Conservation (phyloP, 768 basidiomycete species). For the Leccinellum rugosiceps region DNA sequence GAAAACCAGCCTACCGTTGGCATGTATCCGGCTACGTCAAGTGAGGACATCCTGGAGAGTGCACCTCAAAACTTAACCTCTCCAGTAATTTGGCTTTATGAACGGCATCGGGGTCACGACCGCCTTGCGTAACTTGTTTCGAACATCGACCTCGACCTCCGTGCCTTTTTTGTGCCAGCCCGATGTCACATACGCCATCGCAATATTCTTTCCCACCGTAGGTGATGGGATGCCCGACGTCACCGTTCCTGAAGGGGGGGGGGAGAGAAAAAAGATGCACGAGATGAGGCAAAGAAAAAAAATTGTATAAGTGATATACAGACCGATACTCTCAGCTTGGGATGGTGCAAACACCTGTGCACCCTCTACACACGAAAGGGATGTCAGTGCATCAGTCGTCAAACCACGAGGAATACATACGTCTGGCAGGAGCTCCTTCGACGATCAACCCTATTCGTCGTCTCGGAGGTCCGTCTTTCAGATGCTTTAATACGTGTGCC, state of each 20-base stretch:
- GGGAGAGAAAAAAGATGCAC: conserved; percentile 19
- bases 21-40: background rate
- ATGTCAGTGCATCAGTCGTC: background rate
- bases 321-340: conserved; percentile 59
- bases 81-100: conserved; percentile 75
- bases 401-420: conserved; percentile 38
- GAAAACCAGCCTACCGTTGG: background rate
- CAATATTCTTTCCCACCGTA: conserved; percentile 84
- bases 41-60: background rate
- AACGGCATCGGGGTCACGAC: conserved; percentile 86
- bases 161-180: conserved; percentile 93
- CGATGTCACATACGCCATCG: conserved; percentile 86
- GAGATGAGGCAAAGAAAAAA: conserved; percentile 4
- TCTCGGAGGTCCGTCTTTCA: conserved; percentile 75
- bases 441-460: conserved; percentile 81
- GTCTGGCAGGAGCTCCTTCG: conserved; percentile 81
- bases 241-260: conserved; percentile 48
- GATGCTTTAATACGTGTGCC: conserved; percentile 63
- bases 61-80: conserved; percentile 39
- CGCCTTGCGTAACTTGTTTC: conserved; percentile 75
- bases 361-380: conserved; percentile 51
- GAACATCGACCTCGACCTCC: conserved; percentile 77
- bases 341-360: conserved; percentile 65
- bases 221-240: conserved; percentile 98
- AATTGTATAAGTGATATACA: conserved; percentile 20